A percentile compares a stretch with the other conserved stretches of the same genome.
Evolutionary conservation across 495 filamentous ascomycete species (phyloP).

Genomic region (Extremus antarcticus): DNA sequence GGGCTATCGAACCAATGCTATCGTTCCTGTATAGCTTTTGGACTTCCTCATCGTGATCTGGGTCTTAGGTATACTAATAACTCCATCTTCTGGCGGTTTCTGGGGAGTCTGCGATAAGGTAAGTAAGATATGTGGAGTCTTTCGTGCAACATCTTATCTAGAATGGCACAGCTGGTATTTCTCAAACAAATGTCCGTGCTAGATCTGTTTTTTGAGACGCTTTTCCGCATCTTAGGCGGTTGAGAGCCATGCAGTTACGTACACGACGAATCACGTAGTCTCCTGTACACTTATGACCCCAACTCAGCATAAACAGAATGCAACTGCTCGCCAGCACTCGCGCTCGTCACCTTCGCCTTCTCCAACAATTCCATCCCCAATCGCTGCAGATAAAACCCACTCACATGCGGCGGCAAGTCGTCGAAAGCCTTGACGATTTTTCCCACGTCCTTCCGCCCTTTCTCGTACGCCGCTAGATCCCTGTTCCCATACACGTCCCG

Average conservation of each 20-base stretch:
- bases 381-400: constrained; percentile 63
- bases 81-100: too few relatives aligned
- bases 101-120: too few relatives aligned
- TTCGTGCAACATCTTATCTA: too few relatives aligned
- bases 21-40: not conserved
- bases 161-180: too few relatives aligned
- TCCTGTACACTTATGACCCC: not conserved
- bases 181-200: too few relatives aligned
- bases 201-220: too few relatives aligned
- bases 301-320: not conserved
- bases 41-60: not conserved
- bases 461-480: constrained; percentile 76
- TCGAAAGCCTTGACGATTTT: constrained; percentile 58
- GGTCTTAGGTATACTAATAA: too few relatives aligned
- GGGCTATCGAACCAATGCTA: not conserved
- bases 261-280: too few relatives aligned
- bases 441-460: constrained; percentile 58
- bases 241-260: too few relatives aligned
- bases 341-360: constrained; percentile 14
- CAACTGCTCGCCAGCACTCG: not conserved
- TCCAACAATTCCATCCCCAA: constrained; percentile 57
- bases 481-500: constrained; percentile 82
- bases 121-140: too few relatives aligned
- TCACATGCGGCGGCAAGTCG: constrained; percentile 52
- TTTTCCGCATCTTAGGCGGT: too few relatives aligned